Percentiles rank a stretch among this genome's conserved stretches.
phyloP scores from a whole-genome alignment of 2,329 filamentous ascomycete species.

The Fusarium algeriense region DNA sequence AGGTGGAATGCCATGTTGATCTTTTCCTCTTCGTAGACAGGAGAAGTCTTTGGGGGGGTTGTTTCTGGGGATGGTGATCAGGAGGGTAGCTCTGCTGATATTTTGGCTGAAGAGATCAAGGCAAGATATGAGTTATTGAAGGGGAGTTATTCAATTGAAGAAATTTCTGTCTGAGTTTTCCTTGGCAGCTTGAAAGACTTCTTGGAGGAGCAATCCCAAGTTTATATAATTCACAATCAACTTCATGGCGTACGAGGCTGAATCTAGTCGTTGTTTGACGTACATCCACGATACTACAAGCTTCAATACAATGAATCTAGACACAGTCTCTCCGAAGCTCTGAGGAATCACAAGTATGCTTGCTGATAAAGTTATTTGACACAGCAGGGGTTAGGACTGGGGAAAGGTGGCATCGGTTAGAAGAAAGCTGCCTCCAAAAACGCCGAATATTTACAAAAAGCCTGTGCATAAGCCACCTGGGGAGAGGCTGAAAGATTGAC shows the following conservation, averaged over 20 bases:
- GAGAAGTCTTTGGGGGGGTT: neutral
- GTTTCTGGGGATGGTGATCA: neutral
- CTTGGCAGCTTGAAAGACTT: rapidly evolving
- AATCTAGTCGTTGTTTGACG: neutral
- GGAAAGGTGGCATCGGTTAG: rapidly evolving
- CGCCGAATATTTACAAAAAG: neutral
- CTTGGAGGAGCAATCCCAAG: neutral
- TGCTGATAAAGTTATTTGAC: slow-evolving; percentile 1
- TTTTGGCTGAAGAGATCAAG: neutral
- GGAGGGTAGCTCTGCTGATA: neutral
- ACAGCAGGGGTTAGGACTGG: neutral
- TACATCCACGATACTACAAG: rapidly evolving
- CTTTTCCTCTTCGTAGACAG: no score
- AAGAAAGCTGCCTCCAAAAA: rapidly evolving
- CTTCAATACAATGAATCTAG: rapidly evolving
- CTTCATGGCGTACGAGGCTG: neutral
- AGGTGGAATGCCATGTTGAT: neutral
- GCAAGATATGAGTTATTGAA: rapidly evolving
- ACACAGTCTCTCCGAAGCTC: rapidly evolving
- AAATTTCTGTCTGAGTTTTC: neutral
- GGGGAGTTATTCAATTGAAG: rapidly evolving
- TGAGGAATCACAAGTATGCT: neutral
- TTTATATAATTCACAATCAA: neutral
- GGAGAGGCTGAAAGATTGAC: neutral
- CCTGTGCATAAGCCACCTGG: neutral